These are phyloP conservation scores for Mycena rebaudengoi DNA, from an alignment of 768 basidiomycete species.

Conservation along the genomic window DNA sequence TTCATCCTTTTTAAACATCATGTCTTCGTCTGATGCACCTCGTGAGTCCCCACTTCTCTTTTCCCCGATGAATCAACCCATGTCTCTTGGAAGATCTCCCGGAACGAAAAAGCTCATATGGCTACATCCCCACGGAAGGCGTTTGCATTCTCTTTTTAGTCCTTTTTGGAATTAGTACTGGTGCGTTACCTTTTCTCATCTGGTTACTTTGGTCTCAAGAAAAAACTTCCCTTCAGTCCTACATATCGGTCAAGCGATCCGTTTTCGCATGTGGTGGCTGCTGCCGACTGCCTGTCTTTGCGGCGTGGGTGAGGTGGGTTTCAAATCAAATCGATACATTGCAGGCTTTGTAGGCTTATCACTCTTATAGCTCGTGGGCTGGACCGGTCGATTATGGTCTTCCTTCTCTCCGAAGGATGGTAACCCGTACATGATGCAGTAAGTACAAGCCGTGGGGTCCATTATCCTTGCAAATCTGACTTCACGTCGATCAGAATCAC, in stretches of 20 bases:
- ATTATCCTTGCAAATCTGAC: neutral
- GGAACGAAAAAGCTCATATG: constrained; percentile 26
- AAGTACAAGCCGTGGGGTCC: constrained; percentile 22
- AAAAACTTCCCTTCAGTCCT: constrained; percentile 39
- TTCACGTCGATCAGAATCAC: constrained; percentile 39
- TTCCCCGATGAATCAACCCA: neutral
- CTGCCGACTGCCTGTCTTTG: constrained; percentile 56
- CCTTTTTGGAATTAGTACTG: constrained; percentile 48
- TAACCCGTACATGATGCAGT: constrained; percentile 53
- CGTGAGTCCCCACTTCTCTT: too few species aligned
- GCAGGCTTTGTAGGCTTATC: too few species aligned
- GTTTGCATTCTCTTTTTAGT: constrained; percentile 45
- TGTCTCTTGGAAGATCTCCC: neutral
- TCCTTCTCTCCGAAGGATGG: constrained; percentile 35
- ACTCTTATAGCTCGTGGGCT: constrained; percentile 61
- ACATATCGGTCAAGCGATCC: constrained; percentile 54
- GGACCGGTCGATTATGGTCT: constrained; percentile 65
- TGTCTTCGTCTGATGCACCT: too few species aligned
- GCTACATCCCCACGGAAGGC: constrained; percentile 47
- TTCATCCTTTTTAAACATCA: too few species aligned
- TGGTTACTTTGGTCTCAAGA: neutral
- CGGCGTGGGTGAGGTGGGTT: constrained; percentile 60
- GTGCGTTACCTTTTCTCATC: constrained; percentile 34
- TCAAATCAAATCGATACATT: too few species aligned
- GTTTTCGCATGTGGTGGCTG: constrained; percentile 60